phyloP scores from a whole-genome alignment of 345 rosid species.

The Rubroshorea leprosula region DNA sequence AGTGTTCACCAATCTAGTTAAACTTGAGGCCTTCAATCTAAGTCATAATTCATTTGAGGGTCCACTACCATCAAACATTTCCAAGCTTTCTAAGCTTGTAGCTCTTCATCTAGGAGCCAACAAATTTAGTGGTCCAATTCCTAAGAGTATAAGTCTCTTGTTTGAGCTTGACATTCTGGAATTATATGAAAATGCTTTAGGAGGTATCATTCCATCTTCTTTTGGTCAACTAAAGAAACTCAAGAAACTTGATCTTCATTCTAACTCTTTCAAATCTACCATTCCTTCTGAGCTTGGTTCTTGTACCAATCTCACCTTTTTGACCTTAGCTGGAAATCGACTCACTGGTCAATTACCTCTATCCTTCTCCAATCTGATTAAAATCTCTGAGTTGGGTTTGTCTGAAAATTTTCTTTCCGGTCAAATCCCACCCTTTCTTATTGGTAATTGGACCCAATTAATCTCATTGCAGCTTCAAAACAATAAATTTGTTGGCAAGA shows the following conservation, averaged over 20 bases:
- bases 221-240: slow-evolving; percentile 48
- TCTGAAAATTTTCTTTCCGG: slow-evolving; percentile 39
- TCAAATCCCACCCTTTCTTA: slow-evolving; percentile 34
- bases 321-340: slow-evolving; percentile 48
- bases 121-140: slow-evolving; percentile 40
- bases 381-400: slow-evolving; percentile 29
- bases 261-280: slow-evolving; percentile 38
- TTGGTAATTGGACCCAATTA: slow-evolving; percentile 46
- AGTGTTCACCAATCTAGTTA: slow-evolving; percentile 33
- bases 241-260: slow-evolving; percentile 29
- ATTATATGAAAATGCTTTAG: slow-evolving; percentile 35
- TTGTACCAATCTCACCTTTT: slow-evolving; percentile 42
- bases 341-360: slow-evolving; percentile 44
- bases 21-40: slow-evolving; percentile 40
- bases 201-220: slow-evolving; percentile 48
- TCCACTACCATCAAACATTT: slow-evolving; percentile 33
- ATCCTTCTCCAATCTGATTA: slow-evolving; percentile 43
- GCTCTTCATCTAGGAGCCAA: slow-evolving; percentile 30
- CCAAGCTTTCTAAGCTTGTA: slow-evolving; percentile 47
- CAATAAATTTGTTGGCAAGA: slow-evolving; percentile 37
- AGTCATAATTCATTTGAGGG: slow-evolving; percentile 35
- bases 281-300: slow-evolving; percentile 53
- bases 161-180: slow-evolving; percentile 37
- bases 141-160: slow-evolving; percentile 32
- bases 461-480: slow-evolving; percentile 43